Percentiles rank a stretch among this genome's conserved stretches.
phyloP scores from a whole-genome alignment of 805 yeast species.

The Cyberlindnera lachancei region DNA sequence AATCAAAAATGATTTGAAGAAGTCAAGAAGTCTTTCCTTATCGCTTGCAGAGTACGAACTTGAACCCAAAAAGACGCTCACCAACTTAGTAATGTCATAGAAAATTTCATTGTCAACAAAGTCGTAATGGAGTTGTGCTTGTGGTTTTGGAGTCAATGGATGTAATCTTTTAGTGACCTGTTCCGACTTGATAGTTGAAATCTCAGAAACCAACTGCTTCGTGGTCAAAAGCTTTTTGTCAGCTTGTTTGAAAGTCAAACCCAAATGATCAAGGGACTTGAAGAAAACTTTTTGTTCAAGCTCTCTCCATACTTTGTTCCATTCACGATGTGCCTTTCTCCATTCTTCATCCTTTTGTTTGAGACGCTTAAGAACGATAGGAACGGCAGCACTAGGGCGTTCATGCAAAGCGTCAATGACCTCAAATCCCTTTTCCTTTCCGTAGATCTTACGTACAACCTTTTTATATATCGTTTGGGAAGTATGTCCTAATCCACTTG shows the following conservation, averaged over 20 bases:
- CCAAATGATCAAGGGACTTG: constrained; percentile 91
- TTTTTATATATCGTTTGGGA: constrained; percentile 89
- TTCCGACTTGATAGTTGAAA: constrained; percentile 86
- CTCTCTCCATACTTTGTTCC: constrained; percentile 99
- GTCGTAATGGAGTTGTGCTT: constrained; percentile 56
- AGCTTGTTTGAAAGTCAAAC: constrained; percentile 92
- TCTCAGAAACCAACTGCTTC: constrained; percentile 84
- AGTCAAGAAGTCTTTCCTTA: constrained; percentile 65
- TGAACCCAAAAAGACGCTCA: constrained; percentile 58
- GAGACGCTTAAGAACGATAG: constrained; percentile 82
- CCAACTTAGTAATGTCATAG: constrained; percentile 63
- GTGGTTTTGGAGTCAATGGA: constrained; percentile 84
- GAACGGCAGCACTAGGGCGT: constrained; percentile 91
- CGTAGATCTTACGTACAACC: constrained; percentile 87
- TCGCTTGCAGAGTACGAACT: constrained; percentile 76
- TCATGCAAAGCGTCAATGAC: constrained; percentile 94
- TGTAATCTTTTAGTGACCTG: constrained; percentile 81
- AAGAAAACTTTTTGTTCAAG: constrained; percentile 91
- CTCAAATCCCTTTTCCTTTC: constrained; percentile 90
- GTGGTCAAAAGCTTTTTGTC: constrained; percentile 89
- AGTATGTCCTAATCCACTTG: constrained; percentile 89
- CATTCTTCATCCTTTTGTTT: constrained; percentile 99
- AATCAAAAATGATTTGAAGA: constrained; percentile 62
- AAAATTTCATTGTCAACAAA: constrained; percentile 64
- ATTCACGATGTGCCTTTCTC: constrained; percentile 95